A percentile compares a stretch with the other conserved stretches of the same genome.
These are phyloP conservation scores for Austropuccinia psidii DNA, from an alignment of 1,284 basidiomycete genomes.

Conservation along the genomic window DNA sequence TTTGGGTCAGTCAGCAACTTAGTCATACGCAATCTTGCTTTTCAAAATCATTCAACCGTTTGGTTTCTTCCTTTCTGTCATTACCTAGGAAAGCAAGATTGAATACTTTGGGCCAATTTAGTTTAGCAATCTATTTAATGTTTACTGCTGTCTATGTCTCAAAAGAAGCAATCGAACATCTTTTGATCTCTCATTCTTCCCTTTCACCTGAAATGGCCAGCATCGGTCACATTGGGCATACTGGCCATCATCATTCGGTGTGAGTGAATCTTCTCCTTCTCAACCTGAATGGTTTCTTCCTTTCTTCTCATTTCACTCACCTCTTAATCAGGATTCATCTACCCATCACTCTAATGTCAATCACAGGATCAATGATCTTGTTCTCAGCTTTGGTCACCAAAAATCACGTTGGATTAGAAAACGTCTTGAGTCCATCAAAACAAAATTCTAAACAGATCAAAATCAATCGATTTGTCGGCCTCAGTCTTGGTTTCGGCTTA, in stretches of 20 bases:
- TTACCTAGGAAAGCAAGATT: constrained; percentile 60
- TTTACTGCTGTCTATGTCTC: constrained; percentile 86
- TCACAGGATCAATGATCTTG: constrained; percentile 48
- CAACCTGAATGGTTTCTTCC: too few relatives aligned
- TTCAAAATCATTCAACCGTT: constrained; percentile 3
- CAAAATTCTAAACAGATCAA: background rate
- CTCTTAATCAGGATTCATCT: constrained; percentile 44
- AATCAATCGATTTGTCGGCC: constrained; percentile 48
- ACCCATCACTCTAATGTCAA: constrained; percentile 57
- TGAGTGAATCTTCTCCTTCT: background rate
- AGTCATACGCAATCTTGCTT: background rate
- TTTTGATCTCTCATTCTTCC: constrained; percentile 53
- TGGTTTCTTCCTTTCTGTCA: background rate
- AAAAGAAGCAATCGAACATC: constrained; percentile 81
- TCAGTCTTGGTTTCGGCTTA: constrained; percentile 39
- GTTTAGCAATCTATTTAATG: constrained; percentile 78
- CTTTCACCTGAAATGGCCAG: background rate
- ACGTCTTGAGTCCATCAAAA: constrained; percentile 44
- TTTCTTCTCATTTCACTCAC: background rate
- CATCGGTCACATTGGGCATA: background rate
- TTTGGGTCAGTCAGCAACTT: constrained; percentile 59
- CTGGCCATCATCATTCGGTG: background rate
- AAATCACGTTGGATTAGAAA: constrained; percentile 63
- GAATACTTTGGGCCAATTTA: constrained; percentile 71
- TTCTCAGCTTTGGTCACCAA: constrained; percentile 56